phyloP scores from a whole-genome alignment of 1,284 basidiomycete species.

The Apiotrichum domesticum region DNA sequence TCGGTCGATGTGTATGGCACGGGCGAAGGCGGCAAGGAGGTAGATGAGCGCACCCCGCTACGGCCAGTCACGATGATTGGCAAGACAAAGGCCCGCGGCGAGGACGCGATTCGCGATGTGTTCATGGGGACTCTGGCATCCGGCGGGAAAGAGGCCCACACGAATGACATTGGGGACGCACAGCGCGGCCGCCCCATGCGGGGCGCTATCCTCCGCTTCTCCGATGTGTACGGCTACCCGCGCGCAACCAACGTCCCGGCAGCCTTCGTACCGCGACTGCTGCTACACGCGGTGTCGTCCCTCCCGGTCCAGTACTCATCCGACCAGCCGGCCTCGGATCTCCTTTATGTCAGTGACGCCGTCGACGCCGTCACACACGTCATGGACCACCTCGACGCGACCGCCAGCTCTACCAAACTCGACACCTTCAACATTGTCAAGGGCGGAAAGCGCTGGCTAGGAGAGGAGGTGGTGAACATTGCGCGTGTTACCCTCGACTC shows the following conservation, averaged over 20 bases:
- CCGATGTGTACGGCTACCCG: slow-evolving; percentile 41
- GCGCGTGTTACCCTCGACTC: slow-evolving; percentile 32
- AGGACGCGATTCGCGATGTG: slow-evolving; percentile 21
- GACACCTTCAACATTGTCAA: slow-evolving; percentile 36
- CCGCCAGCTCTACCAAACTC: slow-evolving; percentile 2
- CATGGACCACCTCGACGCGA: slow-evolving; percentile 11
- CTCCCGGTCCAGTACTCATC: slow-evolving; percentile 40
- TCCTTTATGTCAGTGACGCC: slow-evolving; percentile 40
- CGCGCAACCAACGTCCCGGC: slow-evolving; percentile 26
- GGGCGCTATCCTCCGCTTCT: slow-evolving; percentile 33
- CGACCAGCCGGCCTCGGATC: slow-evolving; percentile 27
- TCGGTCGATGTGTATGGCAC: slow-evolving; percentile 38
- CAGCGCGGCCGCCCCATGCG: not conserved
- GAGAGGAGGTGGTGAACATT: slow-evolving; percentile 32
- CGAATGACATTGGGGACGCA: not conserved
- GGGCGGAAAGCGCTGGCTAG: slow-evolving; percentile 32
- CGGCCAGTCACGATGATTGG: slow-evolving; percentile 29
- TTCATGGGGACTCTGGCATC: not conserved
- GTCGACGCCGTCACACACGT: slow-evolving; percentile 25
- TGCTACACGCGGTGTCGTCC: slow-evolving; percentile 37
- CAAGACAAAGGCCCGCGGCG: slow-evolving; percentile 33
- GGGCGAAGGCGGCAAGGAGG: slow-evolving; percentile 1
- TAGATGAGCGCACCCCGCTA: slow-evolving; percentile 19
- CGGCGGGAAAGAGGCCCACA: not conserved
- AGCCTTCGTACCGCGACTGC: slow-evolving; percentile 34